Base-by-base conservation (phyloP, 306 rosid species). In the Quercus suber region DNA sequence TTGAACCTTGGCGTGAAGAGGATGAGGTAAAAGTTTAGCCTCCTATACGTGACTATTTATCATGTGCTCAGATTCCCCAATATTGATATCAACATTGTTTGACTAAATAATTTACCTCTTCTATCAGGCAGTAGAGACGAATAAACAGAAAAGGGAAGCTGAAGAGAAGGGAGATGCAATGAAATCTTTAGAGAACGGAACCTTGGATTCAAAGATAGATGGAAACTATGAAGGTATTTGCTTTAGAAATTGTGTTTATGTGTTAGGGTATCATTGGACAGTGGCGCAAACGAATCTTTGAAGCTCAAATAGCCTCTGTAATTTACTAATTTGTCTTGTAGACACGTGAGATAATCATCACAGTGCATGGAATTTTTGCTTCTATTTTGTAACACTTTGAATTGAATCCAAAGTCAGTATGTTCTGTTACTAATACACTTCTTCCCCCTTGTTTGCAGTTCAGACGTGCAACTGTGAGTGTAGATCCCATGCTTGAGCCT, bases 171-270 rank as follows among this genome's bases (percentile, higher is more conserved):
- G 0, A 41, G 45, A 41, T 8, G 11, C 45, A 41, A 41, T 41
- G 45, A 41, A 41, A 8, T 8, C 3, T 41, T 41, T 8, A 41
- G 45, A 41, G 1, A 41, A 8, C 73, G 78, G 98, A 87, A 94
- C 97, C n/a, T 79, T 88, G 82, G 98, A 94, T 82, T 94, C 97
- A 13, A 94, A 94, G 89, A 5, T 88, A 86, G 79, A 84, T 89
- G 90, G 92, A 92, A 89, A 84, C 98, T 56, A 92, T 92, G 98
- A 94, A 92, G 98, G 98, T 89, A 92, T 51, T 68, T 74, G 69
- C 73, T 35, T 58, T 58, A 33, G 69, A 73, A 52, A 67, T 82
- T 71, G 76, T 45, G 28, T 59, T 77, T 73, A 35, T 79, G 28
- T 45, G 19, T 23, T 56, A 33, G 59, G 6, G 61, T 73, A 45